A percentile compares a stretch with the other conserved stretches of the same genome.
These are phyloP conservation scores for Cylindricascospora bacillispora DNA, from an alignment of 1,139 yeast genomes.

Conservation along the genomic window DNA sequence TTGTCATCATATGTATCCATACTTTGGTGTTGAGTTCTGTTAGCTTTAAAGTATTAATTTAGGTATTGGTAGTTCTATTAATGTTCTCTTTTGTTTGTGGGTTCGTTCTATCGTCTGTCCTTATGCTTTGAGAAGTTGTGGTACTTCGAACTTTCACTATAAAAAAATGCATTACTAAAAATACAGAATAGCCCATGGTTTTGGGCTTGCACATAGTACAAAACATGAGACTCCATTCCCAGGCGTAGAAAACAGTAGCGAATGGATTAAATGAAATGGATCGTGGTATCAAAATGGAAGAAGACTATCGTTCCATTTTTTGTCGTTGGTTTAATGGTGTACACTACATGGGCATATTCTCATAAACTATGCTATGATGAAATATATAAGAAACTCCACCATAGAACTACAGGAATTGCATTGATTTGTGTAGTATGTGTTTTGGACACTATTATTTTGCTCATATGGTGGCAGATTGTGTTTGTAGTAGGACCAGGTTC, in stretches of 20 bases:
- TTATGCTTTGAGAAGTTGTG: no score
- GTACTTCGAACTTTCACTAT: no score
- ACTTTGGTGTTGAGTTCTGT: not conserved
- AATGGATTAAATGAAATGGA: no score
- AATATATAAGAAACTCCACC: slow-evolving; percentile 8
- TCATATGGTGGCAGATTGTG: slow-evolving; percentile 15
- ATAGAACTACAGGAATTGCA: slow-evolving; percentile 14
- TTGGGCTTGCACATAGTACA: no score
- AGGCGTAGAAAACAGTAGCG: no score
- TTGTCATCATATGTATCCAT: slow-evolving; percentile 25
- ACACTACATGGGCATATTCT: slow-evolving; percentile 21
- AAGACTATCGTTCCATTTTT: slow-evolving; percentile 6
- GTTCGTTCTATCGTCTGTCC: no score
- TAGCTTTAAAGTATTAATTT: slow-evolving; percentile 1
- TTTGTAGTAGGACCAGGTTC: slow-evolving; percentile 16
- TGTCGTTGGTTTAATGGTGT: slow-evolving; percentile 9
- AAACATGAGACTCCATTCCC: no score
- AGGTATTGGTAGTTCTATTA: not conserved
- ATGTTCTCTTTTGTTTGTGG: slow-evolving; percentile 2
- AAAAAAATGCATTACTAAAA: no score
- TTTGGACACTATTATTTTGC: slow-evolving; percentile 7
- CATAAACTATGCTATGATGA: slow-evolving; percentile 19
- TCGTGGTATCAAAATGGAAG: no score
- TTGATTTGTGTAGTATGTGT: slow-evolving; percentile 11
- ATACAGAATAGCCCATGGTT: no score